Evolutionary conservation across 169 alveolate genomes (phyloP).

Genomic region (Cryptosporidium muris): DNA sequence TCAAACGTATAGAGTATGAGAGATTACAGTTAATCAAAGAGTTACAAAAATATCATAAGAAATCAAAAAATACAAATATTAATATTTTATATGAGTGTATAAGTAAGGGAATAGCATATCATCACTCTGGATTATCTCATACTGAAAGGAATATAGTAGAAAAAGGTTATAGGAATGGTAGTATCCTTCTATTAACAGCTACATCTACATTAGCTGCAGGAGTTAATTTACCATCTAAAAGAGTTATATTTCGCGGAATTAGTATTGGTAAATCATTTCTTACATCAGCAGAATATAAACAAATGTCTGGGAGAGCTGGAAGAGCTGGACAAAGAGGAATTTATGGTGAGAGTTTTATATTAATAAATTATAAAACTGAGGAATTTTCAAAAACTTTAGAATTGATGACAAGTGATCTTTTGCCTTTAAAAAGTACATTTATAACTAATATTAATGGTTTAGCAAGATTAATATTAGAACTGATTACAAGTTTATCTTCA

Average conservation of each 20-base stretch:
- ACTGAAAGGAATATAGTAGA: slow-evolving; percentile 79
- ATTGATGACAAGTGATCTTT: slow-evolving; percentile 26
- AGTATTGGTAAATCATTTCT: slow-evolving; percentile 75
- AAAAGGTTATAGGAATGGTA: slow-evolving; percentile 75
- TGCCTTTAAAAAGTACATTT: slow-evolving; percentile 54
- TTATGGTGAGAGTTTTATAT: slow-evolving; percentile 73
- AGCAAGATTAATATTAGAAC: slow-evolving; percentile 34
- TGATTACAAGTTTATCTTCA: slow-evolving; percentile 10
- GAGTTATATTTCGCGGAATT: slow-evolving; percentile 81
- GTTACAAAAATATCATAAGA: slow-evolving; percentile 7
- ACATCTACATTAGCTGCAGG: slow-evolving; percentile 88
- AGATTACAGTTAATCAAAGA: slow-evolving; percentile 5
- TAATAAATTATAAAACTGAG: slow-evolving; percentile 22
- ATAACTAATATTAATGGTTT: slow-evolving; percentile 28
- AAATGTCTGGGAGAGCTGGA: slow-evolving; percentile 88
- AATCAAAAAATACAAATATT: background rate
- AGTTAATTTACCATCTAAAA: slow-evolving; percentile 85
- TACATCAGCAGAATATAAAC: slow-evolving; percentile 77
- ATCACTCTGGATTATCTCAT: slow-evolving; percentile 79
- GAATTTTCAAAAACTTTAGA: slow-evolving; percentile 8
- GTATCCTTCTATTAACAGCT: slow-evolving; percentile 77
- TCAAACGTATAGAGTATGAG: slow-evolving; percentile 5
- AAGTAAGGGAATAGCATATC: slow-evolving; percentile 80
- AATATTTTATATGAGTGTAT: slow-evolving; percentile 68
- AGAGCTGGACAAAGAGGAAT: slow-evolving; percentile 74